phyloP scores from a whole-genome alignment of 2,329 filamentous ascomycete genomes.

The Colletotrichum tropicicola region DNA sequence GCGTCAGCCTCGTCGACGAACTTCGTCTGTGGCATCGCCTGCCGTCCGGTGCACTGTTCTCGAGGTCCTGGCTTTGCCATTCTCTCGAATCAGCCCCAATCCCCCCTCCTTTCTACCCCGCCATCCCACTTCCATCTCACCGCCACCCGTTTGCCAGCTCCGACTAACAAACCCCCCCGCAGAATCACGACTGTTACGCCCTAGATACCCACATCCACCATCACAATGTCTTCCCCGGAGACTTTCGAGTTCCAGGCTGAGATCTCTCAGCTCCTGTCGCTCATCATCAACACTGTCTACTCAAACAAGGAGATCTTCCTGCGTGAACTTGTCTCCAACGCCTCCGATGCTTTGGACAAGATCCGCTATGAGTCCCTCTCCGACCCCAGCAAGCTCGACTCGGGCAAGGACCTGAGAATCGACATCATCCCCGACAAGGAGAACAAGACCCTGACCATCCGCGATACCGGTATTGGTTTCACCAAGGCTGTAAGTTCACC shows the following conservation, averaged over 20 bases:
- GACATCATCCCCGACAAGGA: constrained; percentile 99
- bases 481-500: constrained; percentile 90
- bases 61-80: background rate
- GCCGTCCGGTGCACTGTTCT: background rate
- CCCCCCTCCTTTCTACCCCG: constrained; percentile 2
- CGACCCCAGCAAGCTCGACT: constrained; percentile 96
- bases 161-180: constrained; percentile 16
- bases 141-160: background rate
- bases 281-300: constrained; percentile 99
- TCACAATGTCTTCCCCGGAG: constrained; percentile 78
- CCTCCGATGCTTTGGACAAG: constrained; percentile 99
- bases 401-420: constrained; percentile 97
- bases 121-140: constrained; percentile 26
- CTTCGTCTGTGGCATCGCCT: too few relatives aligned
- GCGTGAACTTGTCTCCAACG: constrained; percentile 97
- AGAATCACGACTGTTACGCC: constrained; percentile 30
- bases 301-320: constrained; percentile 99
- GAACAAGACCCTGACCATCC: constrained; percentile 96
- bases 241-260: constrained; percentile 99
- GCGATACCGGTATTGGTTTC: constrained; percentile 99
- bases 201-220: constrained; percentile 29
- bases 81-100: background rate
- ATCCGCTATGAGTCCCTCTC: constrained; percentile 98
- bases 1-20: background rate
- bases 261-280: constrained; percentile 99